Conservation (phyloP, 108 stramenopile genomes). For the Pseudonitzschia delicatissima region DNA sequence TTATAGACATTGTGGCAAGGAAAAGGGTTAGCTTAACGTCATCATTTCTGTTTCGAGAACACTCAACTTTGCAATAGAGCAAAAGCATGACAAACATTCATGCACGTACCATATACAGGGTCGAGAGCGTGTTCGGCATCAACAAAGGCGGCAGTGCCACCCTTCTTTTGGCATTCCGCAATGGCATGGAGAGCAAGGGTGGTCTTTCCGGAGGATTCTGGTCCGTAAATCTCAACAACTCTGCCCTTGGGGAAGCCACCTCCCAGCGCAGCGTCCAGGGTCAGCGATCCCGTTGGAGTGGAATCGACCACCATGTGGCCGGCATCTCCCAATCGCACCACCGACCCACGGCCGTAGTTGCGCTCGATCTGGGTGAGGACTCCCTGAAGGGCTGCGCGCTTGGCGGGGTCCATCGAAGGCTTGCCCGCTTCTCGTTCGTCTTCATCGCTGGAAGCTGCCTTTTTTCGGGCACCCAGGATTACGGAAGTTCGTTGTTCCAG, state of each 20-base stretch:
- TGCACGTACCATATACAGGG: conserved; percentile 71
- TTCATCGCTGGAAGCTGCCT: not conserved
- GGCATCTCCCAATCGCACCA: conserved; percentile 85
- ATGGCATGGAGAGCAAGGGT: conserved; percentile 95
- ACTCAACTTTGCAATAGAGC: not conserved
- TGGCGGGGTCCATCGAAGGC: conserved; percentile 50
- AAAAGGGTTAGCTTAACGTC: too few relatives aligned
- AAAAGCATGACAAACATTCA: too few relatives aligned
- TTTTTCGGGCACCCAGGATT: not conserved
- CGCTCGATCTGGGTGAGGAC: conserved; percentile 90
- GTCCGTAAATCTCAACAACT: conserved; percentile 95
- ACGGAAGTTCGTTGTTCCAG: not conserved
- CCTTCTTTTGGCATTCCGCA: conserved; percentile 82
- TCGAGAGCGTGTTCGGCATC: conserved; percentile 99
- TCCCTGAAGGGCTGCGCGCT: conserved; percentile 82
- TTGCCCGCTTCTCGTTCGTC: not conserved
- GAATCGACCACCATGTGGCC: conserved; percentile 70
- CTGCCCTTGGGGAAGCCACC: conserved; percentile 84
- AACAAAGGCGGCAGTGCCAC: conserved; percentile 93
- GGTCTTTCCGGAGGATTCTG: conserved; percentile 94
- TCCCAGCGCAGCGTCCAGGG: conserved; percentile 84
- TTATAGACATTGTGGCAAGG: too few relatives aligned
- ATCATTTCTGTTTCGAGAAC: too few relatives aligned
- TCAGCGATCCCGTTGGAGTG: conserved; percentile 86
- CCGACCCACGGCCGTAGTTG: conserved; percentile 86